These are phyloP conservation scores for Craspedostauros australis DNA, from an alignment of 108 stramenopile species.

Conservation along the genomic window DNA sequence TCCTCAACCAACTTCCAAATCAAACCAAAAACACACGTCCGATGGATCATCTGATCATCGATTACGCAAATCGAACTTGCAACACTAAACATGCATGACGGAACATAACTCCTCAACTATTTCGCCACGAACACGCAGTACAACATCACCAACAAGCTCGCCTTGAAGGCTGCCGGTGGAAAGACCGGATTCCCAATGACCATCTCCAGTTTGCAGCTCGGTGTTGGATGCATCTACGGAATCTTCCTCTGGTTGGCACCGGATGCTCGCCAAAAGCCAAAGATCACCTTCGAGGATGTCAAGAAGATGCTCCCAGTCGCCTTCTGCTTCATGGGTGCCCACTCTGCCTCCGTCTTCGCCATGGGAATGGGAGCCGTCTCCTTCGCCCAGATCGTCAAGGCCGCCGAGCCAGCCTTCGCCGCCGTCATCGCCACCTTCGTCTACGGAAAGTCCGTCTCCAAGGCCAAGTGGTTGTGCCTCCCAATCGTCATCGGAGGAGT, in stretches of 20 bases:
- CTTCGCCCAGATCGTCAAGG: slow-evolving; percentile 94
- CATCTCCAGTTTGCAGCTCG: slow-evolving; percentile 80
- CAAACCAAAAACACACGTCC: too few species aligned
- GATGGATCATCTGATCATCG: too few species aligned
- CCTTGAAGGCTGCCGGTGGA: slow-evolving; percentile 82
- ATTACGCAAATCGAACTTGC: too few species aligned
- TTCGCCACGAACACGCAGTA: slow-evolving; percentile 36
- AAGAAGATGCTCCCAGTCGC: slow-evolving; percentile 86
- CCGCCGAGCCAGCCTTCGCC: slow-evolving; percentile 90
- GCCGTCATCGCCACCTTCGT: slow-evolving; percentile 86
- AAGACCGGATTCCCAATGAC: slow-evolving; percentile 89
- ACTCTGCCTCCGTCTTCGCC: slow-evolving; percentile 87
- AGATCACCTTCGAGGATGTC: slow-evolving; percentile 68
- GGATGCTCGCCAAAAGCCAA: slow-evolving; percentile 70
- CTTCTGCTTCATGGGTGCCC: slow-evolving; percentile 90
- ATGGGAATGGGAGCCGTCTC: slow-evolving; percentile 89
- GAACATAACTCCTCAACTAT: too few species aligned
- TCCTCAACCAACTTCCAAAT: too few species aligned
- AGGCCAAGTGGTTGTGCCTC: slow-evolving; percentile 91
- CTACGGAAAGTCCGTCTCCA: slow-evolving; percentile 78
- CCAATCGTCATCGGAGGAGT: slow-evolving; percentile 92
- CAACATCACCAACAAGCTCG: slow-evolving; percentile 90
- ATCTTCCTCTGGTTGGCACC: slow-evolving; percentile 89
- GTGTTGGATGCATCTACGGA: slow-evolving; percentile 80
- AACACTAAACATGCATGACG: too few species aligned